phyloP scores from a whole-genome alignment of 805 yeast genomes.

The Suhomyces tanzawaensis region DNA sequence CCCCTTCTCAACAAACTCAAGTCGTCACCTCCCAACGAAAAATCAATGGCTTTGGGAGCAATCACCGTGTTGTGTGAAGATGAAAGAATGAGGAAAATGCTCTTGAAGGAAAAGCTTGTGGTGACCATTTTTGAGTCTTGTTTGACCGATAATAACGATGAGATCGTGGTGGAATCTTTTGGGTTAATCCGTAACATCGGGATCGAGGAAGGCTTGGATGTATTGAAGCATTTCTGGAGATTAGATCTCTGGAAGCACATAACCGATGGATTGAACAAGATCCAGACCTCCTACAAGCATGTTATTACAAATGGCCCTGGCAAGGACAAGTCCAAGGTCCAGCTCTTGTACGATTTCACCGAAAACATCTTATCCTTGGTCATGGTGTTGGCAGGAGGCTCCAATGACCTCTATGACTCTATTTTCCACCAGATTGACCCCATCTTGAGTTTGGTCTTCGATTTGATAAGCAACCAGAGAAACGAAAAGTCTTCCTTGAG shows the following conservation, averaged over 20 bases:
- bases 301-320: constrained; percentile 23
- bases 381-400: constrained; percentile 62
- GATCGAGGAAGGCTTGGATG: constrained; percentile 84
- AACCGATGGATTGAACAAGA: constrained; percentile 49
- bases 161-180: constrained; percentile 74
- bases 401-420: constrained; percentile 47
- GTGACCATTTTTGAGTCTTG: constrained; percentile 61
- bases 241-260: constrained; percentile 69
- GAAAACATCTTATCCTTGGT: constrained; percentile 73
- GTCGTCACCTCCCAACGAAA: constrained; percentile 65
- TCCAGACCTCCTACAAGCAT: constrained; percentile 47
- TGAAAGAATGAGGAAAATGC: constrained; percentile 53
- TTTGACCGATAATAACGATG: constrained; percentile 65
- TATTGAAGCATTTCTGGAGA: constrained; percentile 73
- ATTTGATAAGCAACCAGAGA: constrained; percentile 35
- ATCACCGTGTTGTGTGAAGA: constrained; percentile 73
- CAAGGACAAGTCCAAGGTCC: constrained; percentile 42
- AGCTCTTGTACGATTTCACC: constrained; percentile 58
- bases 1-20: constrained; percentile 68
- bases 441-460: constrained; percentile 36
- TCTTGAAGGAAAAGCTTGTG: constrained; percentile 71
- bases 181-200: constrained; percentile 80
- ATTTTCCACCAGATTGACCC: constrained; percentile 47
- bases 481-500: constrained; percentile 19
- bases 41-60: constrained; percentile 73